A percentile compares a stretch with the other conserved stretches of the same genome.
Conservation (phyloP, 1,284 basidiomycete genomes). For the Marasmius tenuissimus region DNA sequence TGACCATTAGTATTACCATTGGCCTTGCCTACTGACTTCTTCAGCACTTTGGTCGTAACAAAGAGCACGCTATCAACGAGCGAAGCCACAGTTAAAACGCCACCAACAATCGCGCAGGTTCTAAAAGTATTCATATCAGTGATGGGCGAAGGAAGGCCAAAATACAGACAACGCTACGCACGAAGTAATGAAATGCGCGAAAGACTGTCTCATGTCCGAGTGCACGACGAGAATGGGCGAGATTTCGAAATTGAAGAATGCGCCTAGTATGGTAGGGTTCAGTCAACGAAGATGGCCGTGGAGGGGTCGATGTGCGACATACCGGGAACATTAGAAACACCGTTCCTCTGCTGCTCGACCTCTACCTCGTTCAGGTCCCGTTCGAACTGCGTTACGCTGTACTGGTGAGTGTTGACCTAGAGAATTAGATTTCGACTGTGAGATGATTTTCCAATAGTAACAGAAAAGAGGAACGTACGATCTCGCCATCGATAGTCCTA, state of each 20-base stretch:
- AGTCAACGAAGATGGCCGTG: not conserved
- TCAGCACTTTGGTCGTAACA: slow-evolving; percentile 66
- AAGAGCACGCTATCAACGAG: slow-evolving; percentile 91
- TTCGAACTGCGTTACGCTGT: slow-evolving; percentile 95
- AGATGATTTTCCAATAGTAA: not conserved
- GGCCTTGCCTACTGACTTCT: slow-evolving; percentile 46
- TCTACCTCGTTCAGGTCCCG: slow-evolving; percentile 77
- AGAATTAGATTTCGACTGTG: slow-evolving; percentile 1
- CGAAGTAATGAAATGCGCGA: slow-evolving; percentile 97
- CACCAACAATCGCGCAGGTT: slow-evolving; percentile 96
- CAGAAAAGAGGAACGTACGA: slow-evolving; percentile 41
- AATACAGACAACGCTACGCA: slow-evolving; percentile 42
- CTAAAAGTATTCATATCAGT: slow-evolving; percentile 38
- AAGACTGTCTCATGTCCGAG: slow-evolving; percentile 86
- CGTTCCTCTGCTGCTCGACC: slow-evolving; percentile 82
- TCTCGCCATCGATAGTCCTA: slow-evolving; percentile 74
- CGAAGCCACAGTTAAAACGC: slow-evolving; percentile 93
- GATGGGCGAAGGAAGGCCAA: not conserved
- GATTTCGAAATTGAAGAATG: slow-evolving; percentile 97
- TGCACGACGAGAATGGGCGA: slow-evolving; percentile 95
- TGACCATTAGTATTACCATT: slow-evolving; percentile 1
- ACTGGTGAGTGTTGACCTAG: slow-evolving; percentile 84
- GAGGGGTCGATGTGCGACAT: slow-evolving; percentile 20
- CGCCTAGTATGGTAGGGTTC: slow-evolving; percentile 40
- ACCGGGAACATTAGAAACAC: slow-evolving; percentile 78